Conservation (phyloP, 73 alveolate genomes). For the Paramecium biaurelia region DNA sequence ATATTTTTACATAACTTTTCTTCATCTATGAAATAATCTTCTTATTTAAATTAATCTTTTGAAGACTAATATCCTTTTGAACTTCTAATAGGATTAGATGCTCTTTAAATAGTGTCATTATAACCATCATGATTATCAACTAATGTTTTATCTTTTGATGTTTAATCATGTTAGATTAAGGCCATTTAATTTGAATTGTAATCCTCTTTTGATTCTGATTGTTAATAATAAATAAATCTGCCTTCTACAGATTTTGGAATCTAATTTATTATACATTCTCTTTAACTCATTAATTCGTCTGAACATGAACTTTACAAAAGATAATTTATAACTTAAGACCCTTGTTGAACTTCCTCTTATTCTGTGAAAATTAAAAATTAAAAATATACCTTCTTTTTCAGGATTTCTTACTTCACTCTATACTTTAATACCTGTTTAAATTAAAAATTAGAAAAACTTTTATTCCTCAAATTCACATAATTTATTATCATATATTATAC, state of each 20-base stretch:
- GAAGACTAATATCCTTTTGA: not conserved
- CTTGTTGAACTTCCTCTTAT: not conserved
- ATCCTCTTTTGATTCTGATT: not conserved
- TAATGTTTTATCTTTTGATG: not conserved
- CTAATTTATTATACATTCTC: not conserved
- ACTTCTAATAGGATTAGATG: not conserved
- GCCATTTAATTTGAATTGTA: not conserved
- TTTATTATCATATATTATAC: not conserved
- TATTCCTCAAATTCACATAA: not conserved
- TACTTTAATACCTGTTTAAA: not conserved
- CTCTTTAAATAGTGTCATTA: not conserved
- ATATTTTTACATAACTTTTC: not conserved
- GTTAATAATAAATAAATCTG: not conserved
- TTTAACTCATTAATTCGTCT: not conserved
- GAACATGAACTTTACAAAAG: not conserved
- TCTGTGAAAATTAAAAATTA: not conserved
- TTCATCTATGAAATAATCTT: not conserved
- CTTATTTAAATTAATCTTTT: not conserved
- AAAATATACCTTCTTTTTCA: not conserved
- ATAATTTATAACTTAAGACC: not conserved
- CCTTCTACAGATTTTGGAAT: slow-evolving; percentile 14
- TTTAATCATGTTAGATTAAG: not conserved
- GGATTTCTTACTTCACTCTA: not conserved
- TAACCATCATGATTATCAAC: not conserved
- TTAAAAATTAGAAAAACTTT: not conserved